Conservation (phyloP, 202 grass and related monocot species). For the Carex arenaria region DNA sequence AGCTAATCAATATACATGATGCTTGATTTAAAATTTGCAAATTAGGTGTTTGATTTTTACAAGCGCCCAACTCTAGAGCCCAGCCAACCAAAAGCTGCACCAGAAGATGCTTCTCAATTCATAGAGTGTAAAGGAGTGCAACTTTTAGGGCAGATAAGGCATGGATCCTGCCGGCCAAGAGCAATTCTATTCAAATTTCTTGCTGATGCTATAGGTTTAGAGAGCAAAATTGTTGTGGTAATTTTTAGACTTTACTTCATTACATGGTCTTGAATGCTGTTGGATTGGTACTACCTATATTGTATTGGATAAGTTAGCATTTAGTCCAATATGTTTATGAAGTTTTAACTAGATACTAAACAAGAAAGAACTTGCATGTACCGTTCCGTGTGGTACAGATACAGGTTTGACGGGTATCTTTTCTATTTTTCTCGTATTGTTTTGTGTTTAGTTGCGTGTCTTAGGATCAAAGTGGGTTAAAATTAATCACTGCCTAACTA, state of each 20-base stretch:
- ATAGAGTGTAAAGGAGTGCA: conserved; percentile 76
- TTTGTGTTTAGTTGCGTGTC: conserved; percentile 20
- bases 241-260: conserved; percentile 3
- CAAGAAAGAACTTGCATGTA: not conserved
- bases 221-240: conserved; percentile 99
- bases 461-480: not conserved
- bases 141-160: conserved; percentile 92
- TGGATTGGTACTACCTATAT: not conserved
- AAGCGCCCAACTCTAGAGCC: conserved; percentile 80
- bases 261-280: not conserved
- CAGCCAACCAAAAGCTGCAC: conserved; percentile 58
- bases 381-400: not conserved
- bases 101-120: conserved; percentile 60
- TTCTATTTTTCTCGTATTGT: conserved; percentile 16
- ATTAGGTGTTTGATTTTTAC: conserved; percentile 99
- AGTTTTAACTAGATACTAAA: not conserved
- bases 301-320: not conserved
- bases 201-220: conserved; percentile 91
- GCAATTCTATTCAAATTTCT: conserved; percentile 99
- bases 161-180: conserved; percentile 91
- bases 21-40: conserved; percentile 17
- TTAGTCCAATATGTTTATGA: not conserved
- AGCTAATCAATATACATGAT: not conserved
- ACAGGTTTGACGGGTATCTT: not conserved
- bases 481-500: not conserved